These are phyloP conservation scores for Oryza punctata DNA, from an alignment of 176 grass and related monocot genomes.

Conservation along the genomic window DNA sequence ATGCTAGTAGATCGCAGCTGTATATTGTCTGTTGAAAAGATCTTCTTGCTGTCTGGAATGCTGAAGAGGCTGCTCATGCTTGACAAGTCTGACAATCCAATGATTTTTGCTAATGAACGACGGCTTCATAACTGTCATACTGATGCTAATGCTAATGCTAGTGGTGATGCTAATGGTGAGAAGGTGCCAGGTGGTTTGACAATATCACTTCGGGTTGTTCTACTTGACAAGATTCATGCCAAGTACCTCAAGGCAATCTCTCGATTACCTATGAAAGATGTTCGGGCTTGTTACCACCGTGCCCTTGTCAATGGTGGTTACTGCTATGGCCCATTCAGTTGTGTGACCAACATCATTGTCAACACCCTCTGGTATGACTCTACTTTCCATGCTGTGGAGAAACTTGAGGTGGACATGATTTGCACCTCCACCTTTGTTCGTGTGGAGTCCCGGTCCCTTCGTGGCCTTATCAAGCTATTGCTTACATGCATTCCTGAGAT, in stretches of 20 bases:
- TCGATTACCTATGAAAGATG: neutral
- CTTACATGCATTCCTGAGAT: neutral
- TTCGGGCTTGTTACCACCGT: neutral
- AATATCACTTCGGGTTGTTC: too few species aligned
- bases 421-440: neutral
- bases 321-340: neutral
- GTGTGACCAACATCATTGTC: conserved; percentile 14
- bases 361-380: conserved; percentile 20
- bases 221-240: neutral
- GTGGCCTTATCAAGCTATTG: neutral
- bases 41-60: too few species aligned
- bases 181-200: too few species aligned
- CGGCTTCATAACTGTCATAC: too few species aligned
- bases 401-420: conserved; percentile 6
- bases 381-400: too few species aligned
- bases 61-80: too few species aligned
- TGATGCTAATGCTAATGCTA: too few species aligned
- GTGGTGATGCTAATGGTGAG: too few species aligned
- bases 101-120: too few species aligned
- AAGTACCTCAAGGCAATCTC: conserved; percentile 11
- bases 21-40: too few species aligned
- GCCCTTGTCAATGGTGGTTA: neutral
- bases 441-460: neutral
- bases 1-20: too few species aligned
- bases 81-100: too few species aligned